Conservation (phyloP, 1,284 basidiomycete genomes). For the Hemileia vastatrix region DNA sequence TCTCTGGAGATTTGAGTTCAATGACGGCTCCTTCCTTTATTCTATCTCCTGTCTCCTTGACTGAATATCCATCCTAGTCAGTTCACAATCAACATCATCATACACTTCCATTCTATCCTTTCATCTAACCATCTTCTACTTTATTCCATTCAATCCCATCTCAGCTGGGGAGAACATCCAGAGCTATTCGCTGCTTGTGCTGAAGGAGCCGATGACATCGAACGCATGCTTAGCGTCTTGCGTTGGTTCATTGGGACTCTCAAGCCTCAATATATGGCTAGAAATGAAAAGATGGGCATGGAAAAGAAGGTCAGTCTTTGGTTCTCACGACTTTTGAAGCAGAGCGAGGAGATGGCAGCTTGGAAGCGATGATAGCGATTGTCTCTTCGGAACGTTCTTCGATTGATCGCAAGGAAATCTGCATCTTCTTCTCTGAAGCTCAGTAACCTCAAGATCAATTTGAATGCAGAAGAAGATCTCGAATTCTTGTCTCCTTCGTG, state of each 20-base stretch:
- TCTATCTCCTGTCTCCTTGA: slow-evolving; percentile 43
- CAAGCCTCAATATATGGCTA: slow-evolving; percentile 18
- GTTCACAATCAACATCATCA: neutral
- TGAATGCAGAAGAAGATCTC: slow-evolving; percentile 10
- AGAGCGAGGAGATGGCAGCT: too few relatives aligned
- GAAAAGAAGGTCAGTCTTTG: neutral
- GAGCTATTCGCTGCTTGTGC: slow-evolving; percentile 34
- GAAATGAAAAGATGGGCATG: slow-evolving; percentile 11
- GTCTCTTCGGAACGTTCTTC: too few relatives aligned
- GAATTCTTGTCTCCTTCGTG: neutral
- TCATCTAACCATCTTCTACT: slow-evolving; percentile 51
- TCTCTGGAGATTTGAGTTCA: slow-evolving; percentile 83
- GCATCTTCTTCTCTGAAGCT: too few relatives aligned
- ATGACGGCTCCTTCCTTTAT: slow-evolving; percentile 73
- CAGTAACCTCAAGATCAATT: neutral
- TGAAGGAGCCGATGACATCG: slow-evolving; percentile 37
- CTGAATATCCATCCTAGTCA: slow-evolving; percentile 40
- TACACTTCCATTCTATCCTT: slow-evolving; percentile 60
- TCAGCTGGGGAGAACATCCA: slow-evolving; percentile 42
- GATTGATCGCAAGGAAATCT: too few relatives aligned
- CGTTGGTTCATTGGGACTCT: slow-evolving; percentile 39
- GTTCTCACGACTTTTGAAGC: neutral
- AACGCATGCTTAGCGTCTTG: slow-evolving; percentile 35
- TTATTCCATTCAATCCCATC: neutral
- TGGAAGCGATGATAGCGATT: too few relatives aligned